phyloP scores from a whole-genome alignment of 1,284 basidiomycete genomes.

The Cutaneotrichosporon mucoides region DNA sequence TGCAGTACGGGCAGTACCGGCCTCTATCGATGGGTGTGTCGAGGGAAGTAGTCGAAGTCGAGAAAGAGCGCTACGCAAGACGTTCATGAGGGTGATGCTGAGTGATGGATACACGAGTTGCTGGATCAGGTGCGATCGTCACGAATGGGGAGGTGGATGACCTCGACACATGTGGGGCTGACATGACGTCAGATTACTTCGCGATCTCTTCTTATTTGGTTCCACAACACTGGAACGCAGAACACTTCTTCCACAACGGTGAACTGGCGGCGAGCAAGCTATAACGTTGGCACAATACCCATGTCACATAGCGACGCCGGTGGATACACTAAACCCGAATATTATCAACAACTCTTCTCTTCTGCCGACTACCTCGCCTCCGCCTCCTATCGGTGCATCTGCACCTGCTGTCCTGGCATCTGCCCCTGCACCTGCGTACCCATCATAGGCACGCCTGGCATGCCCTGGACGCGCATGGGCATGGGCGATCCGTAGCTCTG shows the following conservation, averaged over 20 bases:
- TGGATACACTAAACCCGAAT: background rate
- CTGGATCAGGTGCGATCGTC: no score
- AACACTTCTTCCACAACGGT: no score
- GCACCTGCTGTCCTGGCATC: slow-evolving; percentile 2
- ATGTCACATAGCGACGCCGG: background rate
- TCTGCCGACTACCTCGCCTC: background rate
- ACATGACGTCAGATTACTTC: no score
- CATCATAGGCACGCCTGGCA: background rate
- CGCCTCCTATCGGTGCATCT: slow-evolving; percentile 3
- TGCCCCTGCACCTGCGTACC: background rate
- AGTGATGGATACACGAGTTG: no score
- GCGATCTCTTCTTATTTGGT: no score
- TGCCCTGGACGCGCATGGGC: background rate
- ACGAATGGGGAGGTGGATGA: no score
- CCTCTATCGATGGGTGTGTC: background rate
- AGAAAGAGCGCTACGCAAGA: background rate
- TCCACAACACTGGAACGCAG: no score
- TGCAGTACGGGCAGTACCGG: slow-evolving; percentile 10
- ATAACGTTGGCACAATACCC: no score
- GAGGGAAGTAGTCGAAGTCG: background rate
- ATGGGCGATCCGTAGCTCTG: background rate
- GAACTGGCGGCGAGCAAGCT: no score
- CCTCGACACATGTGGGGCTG: no score
- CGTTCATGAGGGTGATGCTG: background rate
- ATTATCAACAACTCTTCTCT: background rate